Conservation (phyloP, 2,329 filamentous ascomycete genomes). For the Macroventuria anomochaeta region DNA sequence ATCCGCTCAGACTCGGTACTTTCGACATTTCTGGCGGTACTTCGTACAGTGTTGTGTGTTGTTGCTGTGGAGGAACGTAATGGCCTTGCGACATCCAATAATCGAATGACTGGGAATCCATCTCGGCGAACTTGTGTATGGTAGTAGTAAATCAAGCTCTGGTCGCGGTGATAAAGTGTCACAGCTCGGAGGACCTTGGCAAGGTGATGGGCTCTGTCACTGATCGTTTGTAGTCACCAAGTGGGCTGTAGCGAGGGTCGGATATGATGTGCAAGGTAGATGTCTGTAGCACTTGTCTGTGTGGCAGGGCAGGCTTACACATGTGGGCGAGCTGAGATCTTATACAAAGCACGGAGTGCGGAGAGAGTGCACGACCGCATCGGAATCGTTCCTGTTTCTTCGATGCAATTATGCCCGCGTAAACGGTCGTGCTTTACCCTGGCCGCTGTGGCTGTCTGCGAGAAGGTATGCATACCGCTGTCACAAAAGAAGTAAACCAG, state of each 20-base stretch:
- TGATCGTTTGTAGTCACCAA: neutral
- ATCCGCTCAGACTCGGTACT: constrained; percentile 48
- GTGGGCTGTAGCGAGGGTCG: neutral
- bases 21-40: constrained; percentile 45
- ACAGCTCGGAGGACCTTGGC: neutral
- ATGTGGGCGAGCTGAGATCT: constrained; percentile 43
- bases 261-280: constrained; percentile 4
- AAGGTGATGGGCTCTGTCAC: neutral
- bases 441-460: constrained; percentile 19
- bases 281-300: constrained; percentile 30
- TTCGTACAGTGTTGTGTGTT: constrained; percentile 40
- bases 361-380: constrained; percentile 22
- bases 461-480: constrained; percentile 36
- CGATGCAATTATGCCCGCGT: constrained; percentile 25
- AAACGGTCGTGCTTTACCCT: constrained; percentile 35
- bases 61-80: constrained; percentile 43
- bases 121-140: constrained; percentile 17
- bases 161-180: neutral
- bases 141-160: neutral
- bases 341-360: constrained; percentile 36
- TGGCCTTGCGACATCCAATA: constrained; percentile 48
- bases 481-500: constrained; percentile 20
- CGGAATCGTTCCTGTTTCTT: constrained; percentile 29
- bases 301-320: constrained; percentile 33
- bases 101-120: constrained; percentile 48